Base-by-base conservation (phyloP, 2,329 filamentous ascomycete species). In the Calcarisporium arbuscula region DNA sequence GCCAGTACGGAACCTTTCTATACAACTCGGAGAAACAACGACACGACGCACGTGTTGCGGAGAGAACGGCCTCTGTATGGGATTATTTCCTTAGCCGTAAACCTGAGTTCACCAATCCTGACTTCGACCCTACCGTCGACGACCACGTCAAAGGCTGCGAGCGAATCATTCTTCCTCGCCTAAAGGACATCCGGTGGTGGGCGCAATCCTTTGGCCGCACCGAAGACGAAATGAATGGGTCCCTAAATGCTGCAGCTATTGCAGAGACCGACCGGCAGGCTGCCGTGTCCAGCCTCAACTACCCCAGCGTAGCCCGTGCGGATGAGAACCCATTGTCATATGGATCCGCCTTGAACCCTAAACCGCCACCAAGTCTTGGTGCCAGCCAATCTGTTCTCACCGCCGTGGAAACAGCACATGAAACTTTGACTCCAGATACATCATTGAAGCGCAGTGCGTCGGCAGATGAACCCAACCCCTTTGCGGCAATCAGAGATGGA, bases 1-100 rank as follows among this genome's bases (percentile, higher is more conserved):
- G 89, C 46, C 92, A 98, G 56, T 98, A 95, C 44, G 92, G 92
- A 29, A 95, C 90, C 0, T 98, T 98, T 56, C 70, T 98, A 5
- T 95, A 85, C 61, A 95, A 98, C 62, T 94, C 79, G 36, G 92
- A 98, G 57, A 92, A 88, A 52, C 85, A 95, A 50, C 80, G 92
- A 4, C 66, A 77, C 12, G 83, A 92, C 28, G 73, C 77, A 16
- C 71, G 68, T 19, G 79, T 85, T 1, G 66, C 69, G 25, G 80
- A 88, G 48, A 72, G 77, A 35, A 94, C 88, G 4, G 73, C 83
- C 4, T 94, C 86, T 16, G 92, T 95, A 2, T 98, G 92, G 92
- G 84, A 92, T 47, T 95, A 96, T 56, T 96, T 98, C 58, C 65
- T 96, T 7, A 79, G 83, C 28, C 77, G 89, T 9, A 80, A 76